Evolutionary conservation across 148 eudicot genomes (phyloP).

Genomic region (Heliamphora exappendiculata): DNA sequence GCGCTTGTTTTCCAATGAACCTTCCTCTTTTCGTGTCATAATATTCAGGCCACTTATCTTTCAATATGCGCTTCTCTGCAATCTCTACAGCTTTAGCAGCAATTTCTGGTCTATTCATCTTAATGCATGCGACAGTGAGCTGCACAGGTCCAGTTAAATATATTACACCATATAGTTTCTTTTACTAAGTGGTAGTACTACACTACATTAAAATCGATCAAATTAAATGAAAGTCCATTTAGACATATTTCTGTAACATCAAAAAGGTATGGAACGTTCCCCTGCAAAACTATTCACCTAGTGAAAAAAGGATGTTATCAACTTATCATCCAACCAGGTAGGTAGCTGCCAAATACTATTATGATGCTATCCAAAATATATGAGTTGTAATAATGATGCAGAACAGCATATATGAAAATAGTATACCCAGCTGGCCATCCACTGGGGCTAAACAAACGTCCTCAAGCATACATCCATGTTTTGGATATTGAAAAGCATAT

Average conservation of each 20-base stretch:
- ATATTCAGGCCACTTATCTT: conserved; percentile 82
- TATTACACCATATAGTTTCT: background rate
- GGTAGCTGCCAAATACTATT: background rate
- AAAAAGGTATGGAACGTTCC: background rate
- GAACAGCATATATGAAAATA: background rate
- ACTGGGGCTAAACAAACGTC: background rate
- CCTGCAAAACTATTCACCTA: background rate
- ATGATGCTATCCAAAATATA: background rate
- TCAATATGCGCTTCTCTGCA: conserved; percentile 53
- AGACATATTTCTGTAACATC: background rate
- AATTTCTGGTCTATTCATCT: conserved; percentile 69
- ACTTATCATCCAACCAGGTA: background rate
- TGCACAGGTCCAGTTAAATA: conserved; percentile 19
- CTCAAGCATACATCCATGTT: background rate
- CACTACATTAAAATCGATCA: background rate
- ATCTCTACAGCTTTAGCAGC: conserved; percentile 54
- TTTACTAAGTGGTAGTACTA: too few relatives aligned
- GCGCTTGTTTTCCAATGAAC: conserved; percentile 70
- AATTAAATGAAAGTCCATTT: background rate
- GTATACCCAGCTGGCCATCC: conserved; percentile 2
- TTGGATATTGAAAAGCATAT: too few relatives aligned
- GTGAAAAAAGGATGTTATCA: background rate
- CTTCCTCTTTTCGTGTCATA: conserved; percentile 62
- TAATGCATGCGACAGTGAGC: conserved; percentile 76
- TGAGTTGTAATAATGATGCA: background rate